Evolutionary conservation across 1,284 basidiomycete species (phyloP).

Genomic region (Lignosus rhinocerotis): DNA sequence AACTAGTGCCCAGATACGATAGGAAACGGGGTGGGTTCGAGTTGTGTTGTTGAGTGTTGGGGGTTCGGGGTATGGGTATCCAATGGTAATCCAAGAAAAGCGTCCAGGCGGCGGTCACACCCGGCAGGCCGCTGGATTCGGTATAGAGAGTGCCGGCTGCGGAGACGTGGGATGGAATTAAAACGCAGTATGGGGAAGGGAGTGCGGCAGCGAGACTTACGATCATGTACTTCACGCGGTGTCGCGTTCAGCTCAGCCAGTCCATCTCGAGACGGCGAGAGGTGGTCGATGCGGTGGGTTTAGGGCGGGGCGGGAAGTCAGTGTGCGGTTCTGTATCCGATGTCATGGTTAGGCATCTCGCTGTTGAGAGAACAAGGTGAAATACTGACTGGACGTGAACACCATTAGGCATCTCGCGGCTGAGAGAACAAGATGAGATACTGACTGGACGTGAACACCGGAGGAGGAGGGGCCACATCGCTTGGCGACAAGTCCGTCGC

Average conservation of each 20-base stretch:
- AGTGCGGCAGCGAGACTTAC: neutral
- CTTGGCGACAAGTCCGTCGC: neutral
- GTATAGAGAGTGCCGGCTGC: neutral
- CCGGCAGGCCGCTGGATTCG: neutral
- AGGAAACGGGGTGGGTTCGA: neutral
- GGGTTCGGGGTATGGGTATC: neutral
- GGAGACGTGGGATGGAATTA: neutral
- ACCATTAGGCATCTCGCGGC: neutral
- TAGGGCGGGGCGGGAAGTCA: neutral
- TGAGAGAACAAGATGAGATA: neutral
- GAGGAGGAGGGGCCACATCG: neutral
- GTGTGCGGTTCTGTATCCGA: neutral
- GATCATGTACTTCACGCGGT: neutral
- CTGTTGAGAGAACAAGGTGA: neutral
- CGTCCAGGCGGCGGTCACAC: neutral
- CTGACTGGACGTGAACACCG: constrained; percentile 9
- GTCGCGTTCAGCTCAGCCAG: constrained; percentile 9
- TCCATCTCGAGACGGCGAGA: constrained; percentile 14
- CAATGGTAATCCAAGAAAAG: neutral
- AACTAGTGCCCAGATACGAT: neutral
- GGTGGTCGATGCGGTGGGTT: neutral
- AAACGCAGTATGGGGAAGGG: neutral
- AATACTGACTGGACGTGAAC: constrained; percentile 9
- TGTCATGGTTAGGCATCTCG: no score
- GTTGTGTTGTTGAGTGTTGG: no score